Evolutionary conservation across 495 filamentous ascomycete genomes (phyloP).

Genomic region (Daldinia concentrica): DNA sequence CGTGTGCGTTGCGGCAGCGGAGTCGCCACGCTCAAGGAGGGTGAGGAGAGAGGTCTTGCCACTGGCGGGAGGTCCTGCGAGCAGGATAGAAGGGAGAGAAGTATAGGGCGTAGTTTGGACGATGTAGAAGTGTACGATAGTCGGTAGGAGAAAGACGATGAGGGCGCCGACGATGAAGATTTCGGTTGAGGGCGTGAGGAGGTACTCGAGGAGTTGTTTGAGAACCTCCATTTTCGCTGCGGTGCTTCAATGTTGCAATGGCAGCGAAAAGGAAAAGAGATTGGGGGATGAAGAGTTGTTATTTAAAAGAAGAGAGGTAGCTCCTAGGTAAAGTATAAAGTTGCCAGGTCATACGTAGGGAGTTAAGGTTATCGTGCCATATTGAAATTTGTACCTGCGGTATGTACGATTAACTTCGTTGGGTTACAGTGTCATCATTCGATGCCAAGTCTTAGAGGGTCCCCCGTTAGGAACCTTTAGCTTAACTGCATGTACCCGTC

Average conservation of each 20-base stretch:
- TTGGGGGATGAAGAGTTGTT: neutral
- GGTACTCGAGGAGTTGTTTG: slow-evolving; percentile 52
- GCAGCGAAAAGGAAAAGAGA: neutral
- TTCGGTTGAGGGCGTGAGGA: slow-evolving; percentile 61
- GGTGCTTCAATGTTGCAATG: slow-evolving; percentile 8
- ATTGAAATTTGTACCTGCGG: slow-evolving; percentile 9
- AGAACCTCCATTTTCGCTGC: slow-evolving; percentile 33
- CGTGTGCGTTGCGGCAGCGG: slow-evolving; percentile 72
- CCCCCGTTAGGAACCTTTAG: neutral
- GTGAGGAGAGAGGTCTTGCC: slow-evolving; percentile 92
- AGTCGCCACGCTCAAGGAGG: slow-evolving; percentile 61
- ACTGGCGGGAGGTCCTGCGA: slow-evolving; percentile 82
- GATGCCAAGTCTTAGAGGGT: slow-evolving; percentile 36
- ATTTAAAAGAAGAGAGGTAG: slow-evolving; percentile 4
- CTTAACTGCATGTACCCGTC: slow-evolving; percentile 31
- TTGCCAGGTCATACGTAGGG: neutral
- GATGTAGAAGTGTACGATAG: slow-evolving; percentile 80
- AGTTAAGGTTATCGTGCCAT: slow-evolving; percentile 23
- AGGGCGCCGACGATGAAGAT: slow-evolving; percentile 72
- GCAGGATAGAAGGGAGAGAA: slow-evolving; percentile 80
- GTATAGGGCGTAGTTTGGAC: slow-evolving; percentile 71
- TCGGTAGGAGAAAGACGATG: slow-evolving; percentile 75
- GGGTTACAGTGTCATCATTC: slow-evolving; percentile 44
- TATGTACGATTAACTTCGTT: slow-evolving; percentile 18
- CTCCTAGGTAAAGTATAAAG: neutral